Conservation (phyloP, 176 grass and related monocot species). For the Zizania latifolia region DNA sequence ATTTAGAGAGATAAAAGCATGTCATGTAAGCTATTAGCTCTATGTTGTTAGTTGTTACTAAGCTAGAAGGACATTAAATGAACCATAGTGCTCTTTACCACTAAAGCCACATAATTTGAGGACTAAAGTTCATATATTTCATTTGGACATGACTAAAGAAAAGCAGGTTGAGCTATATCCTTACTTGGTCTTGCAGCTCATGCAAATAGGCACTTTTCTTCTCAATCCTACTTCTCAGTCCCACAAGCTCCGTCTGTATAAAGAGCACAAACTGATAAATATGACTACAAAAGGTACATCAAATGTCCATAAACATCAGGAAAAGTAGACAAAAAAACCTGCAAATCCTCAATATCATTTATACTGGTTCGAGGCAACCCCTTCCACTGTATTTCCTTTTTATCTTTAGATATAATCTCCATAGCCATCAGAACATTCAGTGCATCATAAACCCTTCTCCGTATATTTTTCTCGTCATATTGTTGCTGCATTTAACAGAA, state of each 20-base stretch:
- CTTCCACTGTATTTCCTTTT: constrained; percentile 99
- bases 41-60: too few species aligned
- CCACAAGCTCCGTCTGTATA: constrained; percentile 56
- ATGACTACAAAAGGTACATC: constrained; percentile 3
- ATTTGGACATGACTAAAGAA: constrained; percentile 4
- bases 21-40: too few species aligned
- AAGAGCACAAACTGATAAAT: constrained; percentile 7
- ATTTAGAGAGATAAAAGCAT: too few species aligned
- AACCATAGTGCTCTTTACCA: not conserved
- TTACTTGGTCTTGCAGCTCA: constrained; percentile 97
- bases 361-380: constrained; percentile 89
- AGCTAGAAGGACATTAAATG: not conserved
- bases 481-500: constrained; percentile 73
- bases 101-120: not conserved
- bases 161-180: constrained; percentile 11
- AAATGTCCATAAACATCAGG: not conserved
- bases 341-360: constrained; percentile 90
- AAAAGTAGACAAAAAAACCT: constrained; percentile 40
- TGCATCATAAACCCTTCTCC: constrained; percentile 93
- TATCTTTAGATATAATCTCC: constrained; percentile 99
- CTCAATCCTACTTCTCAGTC: constrained; percentile 66
- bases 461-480: constrained; percentile 99
- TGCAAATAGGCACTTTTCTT: constrained; percentile 96
- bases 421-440: constrained; percentile 98
- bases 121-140: not conserved